Evolutionary conservation across 1,284 basidiomycete genomes (phyloP), one percentile per base, ranked within the genome.

Genomic region (Fomitopsis schrenkii): DNA sequence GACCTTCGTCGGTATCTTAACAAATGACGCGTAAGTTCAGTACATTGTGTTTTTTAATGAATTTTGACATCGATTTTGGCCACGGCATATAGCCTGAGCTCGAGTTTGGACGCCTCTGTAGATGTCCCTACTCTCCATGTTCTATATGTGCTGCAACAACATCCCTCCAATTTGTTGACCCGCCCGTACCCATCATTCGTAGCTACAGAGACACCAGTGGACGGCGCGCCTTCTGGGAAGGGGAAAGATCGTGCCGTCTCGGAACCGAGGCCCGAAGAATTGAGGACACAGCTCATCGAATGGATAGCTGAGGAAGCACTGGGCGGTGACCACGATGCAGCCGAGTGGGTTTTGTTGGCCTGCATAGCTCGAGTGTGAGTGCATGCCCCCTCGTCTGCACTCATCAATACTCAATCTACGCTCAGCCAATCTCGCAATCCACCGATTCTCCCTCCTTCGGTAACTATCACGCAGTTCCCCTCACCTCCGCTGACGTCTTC

Each of bases 301-400:
- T 93, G 91, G 88, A 82, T 94, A 55, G 87, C 91, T 0, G 73
- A 81, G 22, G 83, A 89, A 64, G 83, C 80, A 6, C 76, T 94
- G 1, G 87, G 79, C 1, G 88, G 88, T 0, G 93, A 94, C 70
- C 69, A 64, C 33, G 76, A 85, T 38, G 88, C 88, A 0, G 93
- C 93, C 10, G 90, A 95, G 74, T 94, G 89, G 86, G 75, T 91
- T 2, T 75, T 95, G 7, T 76, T 95, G 15, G 77, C 81, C 26
- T 72, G 82, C 28, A 78, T 90, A n/a, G 81, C 88, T 22, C 81
- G 82, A 71, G 84, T 89, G 91, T 94, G 69, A 64, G 87, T 78
- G 2, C 8, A 17, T 0, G 28, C 2, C 33, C 15, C 22, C 56
- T 26, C 12, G 3, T 54, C 41, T 26, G 12, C 41, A 48, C 45